phyloP scores from a whole-genome alignment of 2,329 filamentous ascomycete genomes.

The Verruconis gallopava region DNA sequence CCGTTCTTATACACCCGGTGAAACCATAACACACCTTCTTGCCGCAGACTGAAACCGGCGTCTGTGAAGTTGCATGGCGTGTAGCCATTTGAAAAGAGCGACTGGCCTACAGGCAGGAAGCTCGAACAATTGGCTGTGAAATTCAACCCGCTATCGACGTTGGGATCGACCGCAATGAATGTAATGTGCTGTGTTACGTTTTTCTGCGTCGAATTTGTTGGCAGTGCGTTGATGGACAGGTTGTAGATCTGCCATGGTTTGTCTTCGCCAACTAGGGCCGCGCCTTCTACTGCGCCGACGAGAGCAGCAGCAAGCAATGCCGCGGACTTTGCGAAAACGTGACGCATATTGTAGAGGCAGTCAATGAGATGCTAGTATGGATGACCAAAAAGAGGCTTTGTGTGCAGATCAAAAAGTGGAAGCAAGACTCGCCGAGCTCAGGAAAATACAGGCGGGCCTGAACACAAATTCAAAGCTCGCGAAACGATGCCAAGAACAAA shows the following conservation, averaged over 20 bases:
- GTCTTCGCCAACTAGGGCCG: not conserved
- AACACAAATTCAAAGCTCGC: too few species aligned
- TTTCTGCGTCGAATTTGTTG: not conserved
- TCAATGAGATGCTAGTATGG: too few species aligned
- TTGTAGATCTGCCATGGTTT: not conserved
- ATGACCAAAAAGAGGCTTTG: too few species aligned
- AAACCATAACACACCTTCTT: not conserved
- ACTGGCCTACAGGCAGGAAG: not conserved
- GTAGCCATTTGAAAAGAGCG: not conserved
- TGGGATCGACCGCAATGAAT: not conserved
- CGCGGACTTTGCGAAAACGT: too few species aligned
- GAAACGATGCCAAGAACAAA: too few species aligned
- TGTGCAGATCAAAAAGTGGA: too few species aligned
- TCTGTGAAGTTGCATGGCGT: not conserved
- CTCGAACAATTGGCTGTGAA: not conserved
- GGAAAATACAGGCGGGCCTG: too few species aligned
- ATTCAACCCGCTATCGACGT: too few species aligned
- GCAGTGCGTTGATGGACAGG: not conserved
- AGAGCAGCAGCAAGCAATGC: too few species aligned
- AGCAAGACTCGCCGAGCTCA: too few species aligned
- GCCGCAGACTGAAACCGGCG: not conserved
- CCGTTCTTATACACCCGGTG: not conserved
- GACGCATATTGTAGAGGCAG: too few species aligned
- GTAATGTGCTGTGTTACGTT: not conserved
- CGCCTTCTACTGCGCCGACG: too few species aligned